Evolutionary conservation across 2,329 filamentous ascomycete species (phyloP), one percentile per base, ranked within the genome.

Genomic region (Fusarium concolor): DNA sequence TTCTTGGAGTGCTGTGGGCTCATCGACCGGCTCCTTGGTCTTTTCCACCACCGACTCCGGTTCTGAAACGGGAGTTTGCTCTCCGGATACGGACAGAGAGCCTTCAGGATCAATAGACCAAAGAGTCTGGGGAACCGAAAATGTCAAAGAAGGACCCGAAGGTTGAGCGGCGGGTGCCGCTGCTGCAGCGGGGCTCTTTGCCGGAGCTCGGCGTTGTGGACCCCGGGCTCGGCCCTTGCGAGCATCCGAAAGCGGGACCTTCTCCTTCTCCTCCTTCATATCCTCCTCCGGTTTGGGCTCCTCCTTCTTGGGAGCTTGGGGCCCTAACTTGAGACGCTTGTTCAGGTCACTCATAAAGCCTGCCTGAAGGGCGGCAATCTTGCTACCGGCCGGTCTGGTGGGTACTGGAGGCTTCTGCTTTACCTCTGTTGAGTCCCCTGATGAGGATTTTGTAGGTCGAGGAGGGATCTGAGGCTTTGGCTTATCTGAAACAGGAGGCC

Each of bases 261-360:
- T 93, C 74, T 94, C 89, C 61, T 87, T 88, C 62, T 87, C 84
- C 31, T 85, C 84, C 3, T 79, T 80, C 31, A 81, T 79, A 45
- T 87, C 86, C 57, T 88, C 85, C 52, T 89, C 84, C 15, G 83
- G 81, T 11, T 81, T 77, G 39, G 85, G 81, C 68, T 94, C 90
- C 74, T 92, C 90, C 70, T 92, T 91, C 82, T 93, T 94, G 3
- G 89, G 87, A 11, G 85, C 88, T 71, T 92, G 90, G n/a, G 94
- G 95, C 2, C 96, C 96, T 35, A 97, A 81, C 75, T 93, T 90
- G 28, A 99, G 84, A 47, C 94, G 91, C 73, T 93, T 94, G 79
- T 98, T 97, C 41, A 99, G 83, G 75, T 98, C 95, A 43, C 90
- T 94, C 86, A 99, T 89, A 79, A 99, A 98, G 5, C 92, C 93